Evolutionary conservation across 148 eudicot genomes (phyloP).

Genomic region (Amaranthus hypochondriacus): DNA sequence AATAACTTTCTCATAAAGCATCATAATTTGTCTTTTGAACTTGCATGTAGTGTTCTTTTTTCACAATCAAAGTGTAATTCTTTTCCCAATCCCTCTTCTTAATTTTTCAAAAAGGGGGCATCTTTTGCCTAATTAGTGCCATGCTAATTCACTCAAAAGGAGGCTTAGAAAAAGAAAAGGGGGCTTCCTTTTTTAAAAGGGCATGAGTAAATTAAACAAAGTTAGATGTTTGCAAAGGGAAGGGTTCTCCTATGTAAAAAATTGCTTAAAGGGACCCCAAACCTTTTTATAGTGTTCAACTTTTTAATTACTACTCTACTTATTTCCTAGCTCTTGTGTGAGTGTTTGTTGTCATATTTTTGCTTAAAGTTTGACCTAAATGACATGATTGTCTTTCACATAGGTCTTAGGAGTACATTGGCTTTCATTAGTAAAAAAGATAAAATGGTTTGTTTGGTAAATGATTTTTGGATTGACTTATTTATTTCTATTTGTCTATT

Average conservation of each 20-base stretch:
- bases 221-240: not conserved
- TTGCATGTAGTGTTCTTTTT: not conserved
- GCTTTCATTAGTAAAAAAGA: slow-evolving; percentile 23
- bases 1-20: too few species aligned
- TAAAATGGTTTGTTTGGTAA: too few species aligned
- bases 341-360: slow-evolving; percentile 27
- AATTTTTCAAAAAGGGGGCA: slow-evolving; percentile 14
- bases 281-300: slow-evolving; percentile 20
- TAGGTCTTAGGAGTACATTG: slow-evolving; percentile 7
- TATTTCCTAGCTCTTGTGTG: slow-evolving; percentile 31
- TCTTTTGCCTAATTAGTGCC: slow-evolving; percentile 30
- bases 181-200: slow-evolving; percentile 31
- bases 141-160: slow-evolving; percentile 26
- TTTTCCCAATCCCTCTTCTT: slow-evolving; percentile 1
- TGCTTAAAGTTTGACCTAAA: slow-evolving; percentile 45
- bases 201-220: not conserved
- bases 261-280: slow-evolving; percentile 51
- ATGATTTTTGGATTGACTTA: too few species aligned
- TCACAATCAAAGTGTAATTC: slow-evolving; percentile 9
- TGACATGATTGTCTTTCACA: slow-evolving; percentile 26
- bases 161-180: too few species aligned
- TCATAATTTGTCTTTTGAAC: not conserved
- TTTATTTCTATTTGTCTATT: too few species aligned
- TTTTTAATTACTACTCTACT: not conserved
- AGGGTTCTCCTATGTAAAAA: slow-evolving; percentile 29